Percentiles rank a stretch among this genome's conserved stretches.
phyloP scores from a whole-genome alignment of 2,329 filamentous ascomycete species.

The Apiospora saccharicola region DNA sequence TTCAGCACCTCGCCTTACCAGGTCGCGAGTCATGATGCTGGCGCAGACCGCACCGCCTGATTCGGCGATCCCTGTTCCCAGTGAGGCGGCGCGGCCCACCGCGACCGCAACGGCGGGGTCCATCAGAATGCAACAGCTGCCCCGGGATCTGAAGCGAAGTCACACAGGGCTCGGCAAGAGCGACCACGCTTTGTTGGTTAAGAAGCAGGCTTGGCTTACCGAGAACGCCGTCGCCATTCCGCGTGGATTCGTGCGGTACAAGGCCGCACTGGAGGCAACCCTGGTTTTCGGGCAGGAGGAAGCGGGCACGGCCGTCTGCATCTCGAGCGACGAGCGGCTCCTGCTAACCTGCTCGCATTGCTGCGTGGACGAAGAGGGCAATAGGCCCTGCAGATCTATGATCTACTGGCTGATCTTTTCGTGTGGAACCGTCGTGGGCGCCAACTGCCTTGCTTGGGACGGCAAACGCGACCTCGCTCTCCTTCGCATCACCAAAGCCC shows the following conservation, averaged over 20 bases:
- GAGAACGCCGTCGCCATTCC: slow-evolving; percentile 22
- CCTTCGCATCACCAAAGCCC: slow-evolving; percentile 45
- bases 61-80: not conserved
- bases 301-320: slow-evolving; percentile 59
- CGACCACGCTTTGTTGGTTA: slow-evolving; percentile 24
- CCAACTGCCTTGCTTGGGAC: slow-evolving; percentile 52
- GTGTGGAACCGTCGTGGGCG: slow-evolving; percentile 47
- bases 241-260: slow-evolving; percentile 23
- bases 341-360: slow-evolving; percentile 61
- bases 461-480: slow-evolving; percentile 53
- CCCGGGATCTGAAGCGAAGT: slow-evolving; percentile 27
- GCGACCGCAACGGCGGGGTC: not conserved
- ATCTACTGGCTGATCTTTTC: slow-evolving; percentile 53
- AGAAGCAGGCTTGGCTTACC: slow-evolving; percentile 27
- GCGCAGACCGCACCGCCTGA: not conserved
- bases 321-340: slow-evolving; percentile 49
- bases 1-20: not conserved
- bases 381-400: slow-evolving; percentile 39
- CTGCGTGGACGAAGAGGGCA: slow-evolving; percentile 49
- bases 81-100: not conserved
- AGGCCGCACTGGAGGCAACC: slow-evolving; percentile 35
- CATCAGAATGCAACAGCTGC: not conserved
- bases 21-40: not conserved
- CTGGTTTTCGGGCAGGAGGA: slow-evolving; percentile 58
- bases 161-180: slow-evolving; percentile 21